A percentile compares a stretch with the other conserved stretches of the same genome.
Conservation (phyloP, 2,329 filamentous ascomycete genomes). For the Trichoderma aggressivum region DNA sequence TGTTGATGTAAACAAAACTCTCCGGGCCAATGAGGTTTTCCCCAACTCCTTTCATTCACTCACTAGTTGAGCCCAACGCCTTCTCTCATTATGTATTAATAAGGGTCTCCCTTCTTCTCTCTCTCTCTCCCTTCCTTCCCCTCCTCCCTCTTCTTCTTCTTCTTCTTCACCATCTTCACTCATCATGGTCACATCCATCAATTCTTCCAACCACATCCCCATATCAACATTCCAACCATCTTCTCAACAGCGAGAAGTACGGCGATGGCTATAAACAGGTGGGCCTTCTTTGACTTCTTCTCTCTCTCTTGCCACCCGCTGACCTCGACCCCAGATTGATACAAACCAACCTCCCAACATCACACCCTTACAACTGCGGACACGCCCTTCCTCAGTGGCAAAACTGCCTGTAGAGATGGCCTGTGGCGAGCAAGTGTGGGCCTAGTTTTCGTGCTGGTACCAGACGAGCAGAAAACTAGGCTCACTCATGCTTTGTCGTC, state of each 20-base stretch:
- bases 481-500: background rate
- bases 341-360: background rate
- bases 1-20: background rate
- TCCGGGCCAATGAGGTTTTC: background rate
- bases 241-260: background rate
- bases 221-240: background rate
- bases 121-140: background rate
- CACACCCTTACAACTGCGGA: background rate
- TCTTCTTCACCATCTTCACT: background rate
- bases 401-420: background rate
- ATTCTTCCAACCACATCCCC: background rate
- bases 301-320: background rate
- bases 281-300: background rate
- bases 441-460: background rate
- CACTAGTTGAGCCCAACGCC: background rate
- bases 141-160: background rate
- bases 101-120: background rate
- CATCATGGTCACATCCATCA: background rate
- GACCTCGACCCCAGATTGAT: background rate
- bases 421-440: background rate
- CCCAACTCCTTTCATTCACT: background rate
- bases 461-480: background rate
- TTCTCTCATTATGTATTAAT: background rate
- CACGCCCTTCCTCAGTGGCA: background rate
- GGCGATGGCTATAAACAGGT: background rate